phyloP scores from a whole-genome alignment of 1,139 yeast genomes.

The Pneumocystis carinii region DNA sequence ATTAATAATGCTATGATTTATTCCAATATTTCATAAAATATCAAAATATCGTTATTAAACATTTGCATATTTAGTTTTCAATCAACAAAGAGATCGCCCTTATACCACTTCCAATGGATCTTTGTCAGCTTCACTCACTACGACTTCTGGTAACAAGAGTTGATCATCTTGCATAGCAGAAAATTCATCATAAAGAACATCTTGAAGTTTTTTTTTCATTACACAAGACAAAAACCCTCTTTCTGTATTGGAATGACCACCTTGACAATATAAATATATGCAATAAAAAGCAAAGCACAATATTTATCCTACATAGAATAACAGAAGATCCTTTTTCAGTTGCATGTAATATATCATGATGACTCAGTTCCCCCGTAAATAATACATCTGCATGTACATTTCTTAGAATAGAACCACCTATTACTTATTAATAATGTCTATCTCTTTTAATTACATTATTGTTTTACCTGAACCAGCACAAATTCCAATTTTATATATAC shows the following conservation, averaged over 20 bases:
- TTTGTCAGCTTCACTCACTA: constrained; percentile 36
- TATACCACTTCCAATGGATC: constrained; percentile 39
- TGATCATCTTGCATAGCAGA: constrained; percentile 20
- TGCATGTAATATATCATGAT: constrained; percentile 67
- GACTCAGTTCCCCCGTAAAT: constrained; percentile 86
- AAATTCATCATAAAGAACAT: constrained; percentile 24
- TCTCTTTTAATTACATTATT: neutral
- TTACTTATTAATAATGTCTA: neutral
- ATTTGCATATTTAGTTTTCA: neutral
- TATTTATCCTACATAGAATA: constrained; percentile 35
- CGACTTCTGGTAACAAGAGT: constrained; percentile 22
- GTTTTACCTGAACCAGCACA: constrained; percentile 75
- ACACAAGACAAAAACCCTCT: constrained; percentile 49
- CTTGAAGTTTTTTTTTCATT: constrained; percentile 39
- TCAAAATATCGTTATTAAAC: neutral
- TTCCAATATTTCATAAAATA: neutral
- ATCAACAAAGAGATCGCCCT: neutral
- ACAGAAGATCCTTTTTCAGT: constrained; percentile 63
- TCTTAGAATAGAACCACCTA: constrained; percentile 45
- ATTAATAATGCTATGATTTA: neutral
- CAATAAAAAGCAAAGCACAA: neutral
- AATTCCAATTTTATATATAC: constrained; percentile 48
- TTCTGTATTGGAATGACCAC: constrained; percentile 82
- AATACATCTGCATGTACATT: constrained; percentile 59
- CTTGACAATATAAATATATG: neutral